Percentiles rank a stretch among this genome's conserved stretches.
These are phyloP conservation scores for Rhynchospora pubera DNA, from an alignment of 176 grass and related monocot genomes.

Conservation along the genomic window DNA sequence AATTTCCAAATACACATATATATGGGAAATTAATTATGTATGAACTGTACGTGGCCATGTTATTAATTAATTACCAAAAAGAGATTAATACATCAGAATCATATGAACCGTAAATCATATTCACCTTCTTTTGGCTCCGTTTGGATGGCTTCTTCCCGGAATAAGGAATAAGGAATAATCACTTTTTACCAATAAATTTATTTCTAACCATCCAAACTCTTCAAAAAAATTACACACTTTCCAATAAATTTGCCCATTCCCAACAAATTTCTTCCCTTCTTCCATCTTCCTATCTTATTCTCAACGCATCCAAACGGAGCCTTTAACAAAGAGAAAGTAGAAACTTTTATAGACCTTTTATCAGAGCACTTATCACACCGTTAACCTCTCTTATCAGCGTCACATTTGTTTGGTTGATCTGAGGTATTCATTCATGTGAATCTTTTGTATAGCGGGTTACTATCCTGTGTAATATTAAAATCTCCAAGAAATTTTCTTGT, in stretches of 20 bases:
- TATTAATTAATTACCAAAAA: neutral
- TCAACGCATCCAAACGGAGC: no score
- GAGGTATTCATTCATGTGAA: neutral
- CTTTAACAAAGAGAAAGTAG: neutral
- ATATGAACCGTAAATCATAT: neutral
- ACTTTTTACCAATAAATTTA: no score
- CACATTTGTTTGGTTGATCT: neutral
- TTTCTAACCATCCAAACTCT: no score
- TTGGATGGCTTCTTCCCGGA: no score
- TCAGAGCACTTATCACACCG: slow-evolving; percentile 5
- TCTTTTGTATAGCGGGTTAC: neutral
- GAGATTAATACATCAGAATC: neutral
- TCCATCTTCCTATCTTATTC: no score
- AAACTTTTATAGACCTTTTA: neutral
- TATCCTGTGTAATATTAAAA: neutral
- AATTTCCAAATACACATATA: neutral
- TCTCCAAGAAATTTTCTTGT: neutral
- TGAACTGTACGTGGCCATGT: no score
- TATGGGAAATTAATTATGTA: no score
- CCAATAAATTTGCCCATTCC: no score
- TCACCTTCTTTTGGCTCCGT: neutral
- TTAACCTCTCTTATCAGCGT: slow-evolving; percentile 4
- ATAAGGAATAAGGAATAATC: no score
- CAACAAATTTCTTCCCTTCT: no score
- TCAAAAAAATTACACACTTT: no score